phyloP scores from a whole-genome alignment of 441 rosid genomes.

The Erysimum cheiri region DNA sequence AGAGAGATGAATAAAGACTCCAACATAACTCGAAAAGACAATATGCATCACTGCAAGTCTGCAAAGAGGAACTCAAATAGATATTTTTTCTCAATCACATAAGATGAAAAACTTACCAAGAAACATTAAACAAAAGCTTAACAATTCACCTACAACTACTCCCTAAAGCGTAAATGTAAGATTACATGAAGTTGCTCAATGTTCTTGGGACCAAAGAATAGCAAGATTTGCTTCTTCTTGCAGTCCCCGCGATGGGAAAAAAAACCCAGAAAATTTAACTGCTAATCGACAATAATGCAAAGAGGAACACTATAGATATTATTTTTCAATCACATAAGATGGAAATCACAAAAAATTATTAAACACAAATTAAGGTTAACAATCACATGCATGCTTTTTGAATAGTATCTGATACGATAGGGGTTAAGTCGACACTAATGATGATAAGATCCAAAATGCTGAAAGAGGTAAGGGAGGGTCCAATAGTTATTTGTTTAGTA shows the following conservation, averaged over 20 bases:
- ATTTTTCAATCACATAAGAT: neutral
- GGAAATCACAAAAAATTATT: neutral
- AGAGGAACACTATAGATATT: neutral
- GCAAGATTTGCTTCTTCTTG: slow-evolving; percentile 14
- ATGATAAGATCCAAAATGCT: slow-evolving; percentile 43
- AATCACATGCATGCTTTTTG: slow-evolving; percentile 37
- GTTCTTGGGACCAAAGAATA: neutral
- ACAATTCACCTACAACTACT: neutral
- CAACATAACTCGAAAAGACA: neutral
- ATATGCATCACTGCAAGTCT: neutral
- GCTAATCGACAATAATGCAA: slow-evolving; percentile 8
- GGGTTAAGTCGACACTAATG: slow-evolving; percentile 24
- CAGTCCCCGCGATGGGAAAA: neutral
- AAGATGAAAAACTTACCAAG: neutral
- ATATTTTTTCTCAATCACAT: neutral
- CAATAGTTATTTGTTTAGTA: slow-evolving; percentile 25
- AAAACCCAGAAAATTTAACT: neutral
- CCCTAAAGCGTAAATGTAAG: neutral
- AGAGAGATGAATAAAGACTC: neutral
- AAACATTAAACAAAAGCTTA: slow-evolving; percentile 19
- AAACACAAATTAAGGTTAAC: slow-evolving; percentile 32
- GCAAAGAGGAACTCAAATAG: neutral
- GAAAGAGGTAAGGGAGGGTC: slow-evolving; percentile 36
- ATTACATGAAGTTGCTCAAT: neutral
- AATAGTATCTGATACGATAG: slow-evolving; percentile 35